Percentiles rank a stretch among this genome's conserved stretches.
phyloP scores from a whole-genome alignment of 1,284 basidiomycete species.

The Irpex sp. region DNA sequence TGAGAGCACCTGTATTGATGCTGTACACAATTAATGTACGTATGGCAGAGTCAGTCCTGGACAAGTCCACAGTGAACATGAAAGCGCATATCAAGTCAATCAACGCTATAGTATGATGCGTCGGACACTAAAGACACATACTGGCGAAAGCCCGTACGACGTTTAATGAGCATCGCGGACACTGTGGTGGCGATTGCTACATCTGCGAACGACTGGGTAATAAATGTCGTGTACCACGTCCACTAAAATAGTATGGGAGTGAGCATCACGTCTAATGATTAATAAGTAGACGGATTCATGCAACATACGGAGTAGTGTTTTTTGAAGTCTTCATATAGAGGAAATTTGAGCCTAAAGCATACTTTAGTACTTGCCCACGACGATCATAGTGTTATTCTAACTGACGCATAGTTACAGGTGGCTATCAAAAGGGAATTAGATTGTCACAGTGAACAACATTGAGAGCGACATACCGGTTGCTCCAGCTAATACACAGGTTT shows the following conservation, averaged over 20 bases:
- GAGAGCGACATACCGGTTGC: no score
- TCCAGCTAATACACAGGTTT: no score
- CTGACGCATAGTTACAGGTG: not conserved
- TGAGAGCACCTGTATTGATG: conserved; percentile 4
- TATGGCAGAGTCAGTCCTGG: conserved; percentile 3
- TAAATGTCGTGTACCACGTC: conserved; percentile 4
- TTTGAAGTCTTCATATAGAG: not conserved
- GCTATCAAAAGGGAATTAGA: not conserved
- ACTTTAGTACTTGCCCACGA: no score
- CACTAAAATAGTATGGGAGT: not conserved
- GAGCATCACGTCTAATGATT: not conserved
- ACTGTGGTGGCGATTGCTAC: conserved; percentile 1
- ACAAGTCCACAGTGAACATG: not conserved
- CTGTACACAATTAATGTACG: conserved; percentile 2
- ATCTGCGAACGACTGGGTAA: not conserved
- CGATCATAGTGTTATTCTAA: not conserved
- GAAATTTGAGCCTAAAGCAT: not conserved
- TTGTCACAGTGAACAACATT: not conserved
- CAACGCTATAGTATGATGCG: not conserved
- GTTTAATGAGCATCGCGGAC: not conserved
- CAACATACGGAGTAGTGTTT: not conserved
- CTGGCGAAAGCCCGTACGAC: conserved; percentile 2
- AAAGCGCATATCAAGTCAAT: no score
- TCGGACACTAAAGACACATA: not conserved
- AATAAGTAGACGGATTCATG: not conserved